Conservation (phyloP, 169 alveolate species). For the Prorocentrum cordatum region DNA sequence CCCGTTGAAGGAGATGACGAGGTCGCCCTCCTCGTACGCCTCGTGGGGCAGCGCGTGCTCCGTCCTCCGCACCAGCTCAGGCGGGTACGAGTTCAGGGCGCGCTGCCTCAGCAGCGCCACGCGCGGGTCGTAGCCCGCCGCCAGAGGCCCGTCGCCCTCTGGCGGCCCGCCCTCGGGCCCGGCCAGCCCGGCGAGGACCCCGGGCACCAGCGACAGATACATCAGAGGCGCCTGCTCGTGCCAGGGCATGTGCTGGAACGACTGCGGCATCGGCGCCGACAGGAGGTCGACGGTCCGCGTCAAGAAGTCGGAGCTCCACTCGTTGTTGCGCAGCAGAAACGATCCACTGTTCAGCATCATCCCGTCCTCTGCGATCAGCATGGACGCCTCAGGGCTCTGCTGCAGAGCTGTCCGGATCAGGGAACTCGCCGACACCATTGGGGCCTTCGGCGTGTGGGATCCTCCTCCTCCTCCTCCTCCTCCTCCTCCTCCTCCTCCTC, state of each 20-base stretch:
- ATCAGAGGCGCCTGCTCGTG: conserved; percentile 53
- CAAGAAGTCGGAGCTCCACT: conserved; percentile 6
- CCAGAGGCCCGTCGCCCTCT: not conserved
- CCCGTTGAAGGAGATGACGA: conserved; percentile 33
- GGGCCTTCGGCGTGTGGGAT: no score
- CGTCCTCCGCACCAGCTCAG: conserved; percentile 42
- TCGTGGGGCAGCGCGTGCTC: conserved; percentile 58
- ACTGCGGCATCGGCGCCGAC: conserved; percentile 44
- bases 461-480: no score
- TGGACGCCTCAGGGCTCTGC: conserved; percentile 19
- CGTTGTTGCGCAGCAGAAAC: conserved; percentile 51
- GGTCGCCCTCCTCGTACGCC: conserved; percentile 43
- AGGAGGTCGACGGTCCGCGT: not conserved
- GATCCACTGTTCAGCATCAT: conserved; percentile 63
- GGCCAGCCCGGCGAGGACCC: not conserved
- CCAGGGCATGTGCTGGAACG: conserved; percentile 63
- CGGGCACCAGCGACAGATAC: conserved; percentile 34
- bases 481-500: no score
- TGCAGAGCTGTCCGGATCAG: no score
- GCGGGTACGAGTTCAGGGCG: conserved; percentile 38
- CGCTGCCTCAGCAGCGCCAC: conserved; percentile 39
- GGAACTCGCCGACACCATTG: no score
- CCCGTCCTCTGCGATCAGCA: conserved; percentile 50
- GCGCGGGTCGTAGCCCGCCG: conserved; percentile 27
- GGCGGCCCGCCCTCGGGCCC: not conserved